Evolutionary conservation across 2,329 filamentous ascomycete genomes (phyloP).

Genomic region (Dactylellina cionopaga): DNA sequence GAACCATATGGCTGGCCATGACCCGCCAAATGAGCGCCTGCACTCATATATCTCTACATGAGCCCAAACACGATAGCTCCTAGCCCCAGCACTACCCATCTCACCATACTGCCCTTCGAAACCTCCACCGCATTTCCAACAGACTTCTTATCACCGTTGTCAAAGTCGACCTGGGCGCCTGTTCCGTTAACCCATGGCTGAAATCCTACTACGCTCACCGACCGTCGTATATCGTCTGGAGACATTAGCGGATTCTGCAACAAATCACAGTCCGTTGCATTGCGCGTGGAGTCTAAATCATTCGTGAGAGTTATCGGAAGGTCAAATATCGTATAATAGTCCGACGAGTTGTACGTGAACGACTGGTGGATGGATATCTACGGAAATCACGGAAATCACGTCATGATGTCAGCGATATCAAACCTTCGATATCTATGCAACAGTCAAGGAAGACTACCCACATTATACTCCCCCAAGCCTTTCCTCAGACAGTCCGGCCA

Average conservation of each 20-base stretch:
- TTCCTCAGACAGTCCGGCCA: constrained; percentile 75
- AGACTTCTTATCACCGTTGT: background rate
- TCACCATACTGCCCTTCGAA: background rate
- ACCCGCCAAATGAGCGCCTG: background rate
- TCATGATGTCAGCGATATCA: background rate
- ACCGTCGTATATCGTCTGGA: constrained; percentile 58
- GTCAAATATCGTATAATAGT: constrained; percentile 77
- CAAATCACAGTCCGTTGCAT: constrained; percentile 65
- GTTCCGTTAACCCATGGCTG: constrained; percentile 40
- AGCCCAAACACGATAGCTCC: background rate
- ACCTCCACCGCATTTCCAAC: background rate
- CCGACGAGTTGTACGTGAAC: constrained; percentile 72
- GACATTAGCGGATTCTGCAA: constrained; percentile 67
- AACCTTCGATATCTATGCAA: background rate
- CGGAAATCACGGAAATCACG: no score
- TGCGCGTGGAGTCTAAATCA: constrained; percentile 64
- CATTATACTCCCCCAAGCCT: constrained; percentile 72
- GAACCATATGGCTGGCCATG: no score
- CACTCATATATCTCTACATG: background rate
- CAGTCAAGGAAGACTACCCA: constrained; percentile 54
- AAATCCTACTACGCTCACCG: constrained; percentile 4
- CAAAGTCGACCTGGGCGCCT: constrained; percentile 18
- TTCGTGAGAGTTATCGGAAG: constrained; percentile 76
- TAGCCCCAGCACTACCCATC: background rate
- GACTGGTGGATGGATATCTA: constrained; percentile 77